Evolutionary conservation across 257 asterid genomes (phyloP), one percentile per base, ranked within the genome.

Genomic region (Jacaranda mimosifolia): DNA sequence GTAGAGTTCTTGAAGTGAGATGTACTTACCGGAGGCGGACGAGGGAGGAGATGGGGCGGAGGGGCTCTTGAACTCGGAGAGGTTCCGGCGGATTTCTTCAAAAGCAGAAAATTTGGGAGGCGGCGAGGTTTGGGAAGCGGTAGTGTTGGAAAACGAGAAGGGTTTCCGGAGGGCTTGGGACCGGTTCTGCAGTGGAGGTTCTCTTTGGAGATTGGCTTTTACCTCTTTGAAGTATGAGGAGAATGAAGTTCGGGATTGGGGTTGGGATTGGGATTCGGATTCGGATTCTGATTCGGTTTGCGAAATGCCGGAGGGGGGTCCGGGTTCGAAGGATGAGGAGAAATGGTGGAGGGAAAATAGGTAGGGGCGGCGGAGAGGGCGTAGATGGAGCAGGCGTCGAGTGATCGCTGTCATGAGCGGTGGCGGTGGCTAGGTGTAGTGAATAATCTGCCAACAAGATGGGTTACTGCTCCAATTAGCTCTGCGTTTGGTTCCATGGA

Each of bases 401-500:
- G 83, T 69, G 74, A 85, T 72, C 26, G 76, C 81, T 81, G 88
- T 82, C 91, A 87, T 87, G 32, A 52, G 46, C 18, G 36, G 76
- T 39, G 72, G 76, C 38, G 63, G 75, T 26, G 74, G 36, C 12
- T 42, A 42, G 46, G 46, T 42, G 46, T 40, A n/a, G n/a, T n/a
- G n/a, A n/a, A n/a, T n/a, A n/a, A n/a, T n/a, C n/a, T n/a, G n/a
- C n/a, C n/a, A n/a, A n/a, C n/a, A n/a, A n/a, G 32, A 26, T 26
- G 32, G 32, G 32, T 26, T 26, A 26, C 32, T 26, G 32, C 32
- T 26, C 32, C 32, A 26, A 26, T 26, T 26, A 26, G 32, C 32
- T 26, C 32, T 2, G 32, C 32, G 32, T 26, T 26, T 26, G 32
- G 32, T 26, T 26, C 32, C 32, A 26, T 26, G 32, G 32, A 26